Percentiles rank a stretch among this genome's conserved stretches.
These are phyloP conservation scores for Vachellia pachyceras DNA, from an alignment of 306 rosid genomes.

Conservation along the genomic window DNA sequence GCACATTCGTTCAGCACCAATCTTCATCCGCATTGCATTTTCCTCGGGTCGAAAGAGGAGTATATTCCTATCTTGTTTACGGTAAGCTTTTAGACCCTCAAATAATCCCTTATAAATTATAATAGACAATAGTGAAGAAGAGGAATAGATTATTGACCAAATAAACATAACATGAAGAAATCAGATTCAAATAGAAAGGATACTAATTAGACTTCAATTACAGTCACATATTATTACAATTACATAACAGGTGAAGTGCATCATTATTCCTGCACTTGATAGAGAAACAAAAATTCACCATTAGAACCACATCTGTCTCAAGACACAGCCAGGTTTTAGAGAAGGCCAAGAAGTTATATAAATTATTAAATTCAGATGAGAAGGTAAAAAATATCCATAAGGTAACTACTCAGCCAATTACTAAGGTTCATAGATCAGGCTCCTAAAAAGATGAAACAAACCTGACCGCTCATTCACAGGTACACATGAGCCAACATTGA, in stretches of 20 bases:
- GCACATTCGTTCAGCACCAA: constrained; percentile 96
- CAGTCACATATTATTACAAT: not conserved
- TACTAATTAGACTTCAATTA: not conserved
- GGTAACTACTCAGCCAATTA: not conserved
- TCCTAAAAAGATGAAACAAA: not conserved
- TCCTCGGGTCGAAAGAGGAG: constrained; percentile 95
- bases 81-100: constrained; percentile 95
- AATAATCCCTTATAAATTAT: constrained; percentile 69
- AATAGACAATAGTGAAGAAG: constrained; percentile 31
- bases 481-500: not conserved
- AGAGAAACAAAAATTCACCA: not conserved
- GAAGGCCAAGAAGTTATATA: not conserved
- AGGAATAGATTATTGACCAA: constrained; percentile 19
- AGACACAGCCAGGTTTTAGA: not conserved
- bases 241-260: not conserved
- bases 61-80: constrained; percentile 69
- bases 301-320: not conserved
- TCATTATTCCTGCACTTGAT: not conserved
- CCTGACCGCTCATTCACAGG: not conserved
- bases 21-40: constrained; percentile 77
- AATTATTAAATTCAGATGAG: not conserved
- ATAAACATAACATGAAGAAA: constrained; percentile 7
- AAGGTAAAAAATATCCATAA: not conserved
- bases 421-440: not conserved
- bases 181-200: not conserved